Conservation (phyloP, 148 eudicot genomes). For the Vaccinium corymbosum region DNA sequence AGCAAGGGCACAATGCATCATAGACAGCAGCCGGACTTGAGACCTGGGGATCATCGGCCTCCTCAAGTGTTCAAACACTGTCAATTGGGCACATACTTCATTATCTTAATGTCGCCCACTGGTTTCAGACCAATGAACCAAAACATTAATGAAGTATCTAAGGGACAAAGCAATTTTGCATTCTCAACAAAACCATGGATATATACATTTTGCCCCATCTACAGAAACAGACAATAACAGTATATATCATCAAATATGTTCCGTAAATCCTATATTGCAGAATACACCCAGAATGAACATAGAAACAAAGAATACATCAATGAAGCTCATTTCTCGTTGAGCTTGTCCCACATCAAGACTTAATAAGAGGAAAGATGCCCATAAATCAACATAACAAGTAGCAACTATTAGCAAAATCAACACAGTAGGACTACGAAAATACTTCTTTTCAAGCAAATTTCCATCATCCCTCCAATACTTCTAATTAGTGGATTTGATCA, state of each 20-base stretch:
- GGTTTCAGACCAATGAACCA: neutral
- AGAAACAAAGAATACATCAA: neutral
- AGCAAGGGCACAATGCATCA: neutral
- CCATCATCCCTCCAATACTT: neutral
- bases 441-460: constrained; percentile 1
- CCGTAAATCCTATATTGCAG: neutral
- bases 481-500: neutral
- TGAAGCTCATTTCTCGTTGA: neutral
- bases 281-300: neutral
- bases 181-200: neutral
- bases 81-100: too few species aligned
- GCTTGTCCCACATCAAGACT: neutral
- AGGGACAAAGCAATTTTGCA: neutral
- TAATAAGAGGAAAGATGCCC: neutral
- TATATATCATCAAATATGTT: neutral
- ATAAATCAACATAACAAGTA: neutral
- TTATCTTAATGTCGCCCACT: neutral
- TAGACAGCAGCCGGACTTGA: neutral
- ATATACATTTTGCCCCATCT: neutral
- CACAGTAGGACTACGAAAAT: neutral
- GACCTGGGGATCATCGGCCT: neutral
- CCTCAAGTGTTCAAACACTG: too few species aligned
- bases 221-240: neutral
- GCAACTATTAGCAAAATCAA: neutral
- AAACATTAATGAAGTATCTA: neutral